Conservation (phyloP, 495 filamentous ascomycete genomes). For the Cudoniella acicularis region DNA sequence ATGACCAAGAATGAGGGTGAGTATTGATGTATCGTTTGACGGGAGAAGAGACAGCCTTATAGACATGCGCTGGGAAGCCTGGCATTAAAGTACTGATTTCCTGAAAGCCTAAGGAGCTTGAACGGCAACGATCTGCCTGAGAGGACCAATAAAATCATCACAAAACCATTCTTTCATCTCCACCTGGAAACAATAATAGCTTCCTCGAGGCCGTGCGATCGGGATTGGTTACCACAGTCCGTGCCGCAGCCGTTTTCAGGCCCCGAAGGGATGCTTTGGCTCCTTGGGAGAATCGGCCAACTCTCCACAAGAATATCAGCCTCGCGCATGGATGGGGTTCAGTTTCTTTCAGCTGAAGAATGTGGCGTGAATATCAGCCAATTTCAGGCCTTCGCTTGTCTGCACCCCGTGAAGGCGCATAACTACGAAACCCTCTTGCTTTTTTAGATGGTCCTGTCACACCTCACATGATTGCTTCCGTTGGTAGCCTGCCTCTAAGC, state of each 20-base stretch:
- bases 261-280: background rate
- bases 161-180: constrained; percentile 5
- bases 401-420: background rate
- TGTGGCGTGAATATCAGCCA: constrained; percentile 13
- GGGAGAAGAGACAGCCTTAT: background rate
- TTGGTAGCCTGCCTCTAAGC: background rate
- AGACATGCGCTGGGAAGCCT: background rate
- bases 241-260: background rate
- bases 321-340: background rate
- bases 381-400: constrained; percentile 1
- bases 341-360: constrained; percentile 9
- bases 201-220: background rate
- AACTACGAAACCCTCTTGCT: constrained; percentile 1
- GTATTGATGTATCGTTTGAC: background rate
- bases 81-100: background rate
- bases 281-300: background rate
- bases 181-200: constrained; percentile 1
- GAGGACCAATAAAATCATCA: background rate
- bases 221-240: background rate
- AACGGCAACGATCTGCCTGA: background rate
- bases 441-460: background rate
- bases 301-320: no score
- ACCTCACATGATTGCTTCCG: background rate
- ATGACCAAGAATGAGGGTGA: background rate
- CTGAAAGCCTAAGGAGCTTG: background rate